These are phyloP conservation scores for Chaetomiaceae sp. DNA, from an alignment of 2,329 filamentous ascomycete species.

Conservation along the genomic window DNA sequence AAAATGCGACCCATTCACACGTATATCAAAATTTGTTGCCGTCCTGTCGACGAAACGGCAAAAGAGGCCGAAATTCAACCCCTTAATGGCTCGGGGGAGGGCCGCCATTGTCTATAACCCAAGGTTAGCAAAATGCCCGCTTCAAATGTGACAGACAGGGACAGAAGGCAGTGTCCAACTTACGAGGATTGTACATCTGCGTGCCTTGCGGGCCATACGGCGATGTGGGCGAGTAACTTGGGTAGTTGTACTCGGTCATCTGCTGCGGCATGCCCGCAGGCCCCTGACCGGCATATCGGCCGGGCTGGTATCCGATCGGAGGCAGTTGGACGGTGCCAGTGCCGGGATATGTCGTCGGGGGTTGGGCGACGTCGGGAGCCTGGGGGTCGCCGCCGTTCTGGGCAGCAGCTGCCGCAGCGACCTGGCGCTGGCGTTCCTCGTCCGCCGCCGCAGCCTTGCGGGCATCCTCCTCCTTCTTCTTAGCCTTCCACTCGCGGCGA, in stretches of 20 bases:
- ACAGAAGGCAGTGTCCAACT: slow-evolving; percentile 25
- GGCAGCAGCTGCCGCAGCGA: slow-evolving; percentile 45
- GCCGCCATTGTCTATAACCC: slow-evolving; percentile 27
- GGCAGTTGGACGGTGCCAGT: slow-evolving; percentile 62
- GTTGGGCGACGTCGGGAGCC: slow-evolving; percentile 48
- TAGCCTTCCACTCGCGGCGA: slow-evolving; percentile 98
- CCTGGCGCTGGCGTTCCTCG: slow-evolving; percentile 69
- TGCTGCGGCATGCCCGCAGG: slow-evolving; percentile 48
- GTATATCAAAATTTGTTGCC: no score
- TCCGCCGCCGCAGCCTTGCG: slow-evolving; percentile 71
- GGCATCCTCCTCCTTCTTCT: slow-evolving; percentile 94
- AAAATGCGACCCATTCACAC: neutral
- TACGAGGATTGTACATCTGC: slow-evolving; percentile 58
- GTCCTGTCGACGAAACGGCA: no score
- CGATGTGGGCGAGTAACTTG: slow-evolving; percentile 54
- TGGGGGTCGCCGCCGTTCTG: slow-evolving; percentile 50
- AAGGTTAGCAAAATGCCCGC: slow-evolving; percentile 14
- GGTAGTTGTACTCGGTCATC: slow-evolving; percentile 53
- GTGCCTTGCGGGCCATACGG: slow-evolving; percentile 53
- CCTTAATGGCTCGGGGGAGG: slow-evolving; percentile 16
- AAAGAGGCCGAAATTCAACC: no score
- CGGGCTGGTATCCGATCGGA: slow-evolving; percentile 67
- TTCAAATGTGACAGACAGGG: no score
- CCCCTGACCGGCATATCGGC: slow-evolving; percentile 62
- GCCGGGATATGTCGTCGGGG: slow-evolving; percentile 51